Base-by-base conservation (phyloP, 108 stramenopile species). In the Parietichytrium sp. region DNA sequence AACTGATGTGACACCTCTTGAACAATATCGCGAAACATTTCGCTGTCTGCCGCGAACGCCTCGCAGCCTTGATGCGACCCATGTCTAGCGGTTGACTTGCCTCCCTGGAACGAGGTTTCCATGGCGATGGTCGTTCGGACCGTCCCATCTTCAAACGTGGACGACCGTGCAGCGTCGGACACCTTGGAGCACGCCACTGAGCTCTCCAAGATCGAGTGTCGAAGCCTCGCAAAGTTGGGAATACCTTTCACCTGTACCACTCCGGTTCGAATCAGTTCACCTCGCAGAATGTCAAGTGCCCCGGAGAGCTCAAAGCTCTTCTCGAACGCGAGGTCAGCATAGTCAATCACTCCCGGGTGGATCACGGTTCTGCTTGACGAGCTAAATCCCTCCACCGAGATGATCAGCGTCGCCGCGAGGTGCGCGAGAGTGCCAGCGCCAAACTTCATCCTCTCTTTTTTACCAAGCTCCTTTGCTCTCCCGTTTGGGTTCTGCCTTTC, bases 161-260 rank as follows among this genome's bases (percentile, higher is more conserved):
- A 6, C 16, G 29, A 16, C 3, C 16, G 29, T 23, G 61, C 61
- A 7, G 61, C 61, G 38, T 72, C 13, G 4, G 61, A 72, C 20
- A 10, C 61, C 16, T 8, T 42, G 20, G 20, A 7, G 3, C 61
- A 72, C 38, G 38, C 38, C 1, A 72, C 61, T 33, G 15, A 13
- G 8, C 36, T 33, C 0, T 33, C 61, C 23, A 72, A 42, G n/a
- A 42, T 25, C 61, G 36, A 33, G 33, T n/a, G 38, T n/a, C 61
- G 61, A 7, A 42, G 23, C 61, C 45, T 8, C 33, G 61, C 61
- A 8, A 72, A 25, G 0, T 42, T 42, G 42, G 61, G 61, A 0
- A 72, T 25, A 3, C 45, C 61, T n/a, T 33, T n/a, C 38, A 72
- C 61, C 61, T 72, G 61, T 33, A 72, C 61, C 15, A 72, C 61